Base-by-base conservation (phyloP, 768 basidiomycete genomes). In the Tricholoma matsutake region DNA sequence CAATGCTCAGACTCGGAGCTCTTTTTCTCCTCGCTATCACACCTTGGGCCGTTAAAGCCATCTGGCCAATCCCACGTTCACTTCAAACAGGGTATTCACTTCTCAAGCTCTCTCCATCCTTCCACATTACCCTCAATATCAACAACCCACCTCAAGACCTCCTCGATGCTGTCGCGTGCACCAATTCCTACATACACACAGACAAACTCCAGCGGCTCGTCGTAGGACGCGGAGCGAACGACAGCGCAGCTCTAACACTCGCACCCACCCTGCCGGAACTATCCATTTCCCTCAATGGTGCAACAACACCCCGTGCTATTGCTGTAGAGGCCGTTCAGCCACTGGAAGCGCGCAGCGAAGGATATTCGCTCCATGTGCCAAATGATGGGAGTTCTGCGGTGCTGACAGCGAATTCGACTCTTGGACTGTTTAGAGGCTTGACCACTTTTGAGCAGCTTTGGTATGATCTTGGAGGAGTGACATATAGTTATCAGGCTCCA, bases 381-480 rank as follows among this genome's bases (percentile, higher is more conserved):
- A 64, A 69, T 18, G 78, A 84, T 64, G 87, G 86, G 14, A 74
- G 76, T 0, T 67, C 72, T n/a, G 89, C 86, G 13, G 77, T 69
- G 0, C 70, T 92, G 49, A 76, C 71, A 0, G 87, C 89, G 7
- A 85, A 83, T 63, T 84, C 86, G 53, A 83, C 86, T 0, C 72
- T 92, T 45, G 91, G 91, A 0, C 71, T 92, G 20, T 80, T 86
- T 58, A 75, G 91, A 57, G 92, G 91, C 2, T 71, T 93, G 61
- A 86, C 87, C n/a, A 92, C 89, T 0, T 93, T 94, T 71, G 76
- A 78, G 31, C 87, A 88, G 68, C 73, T 92, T 35, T 88, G 86
- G 79, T 91, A 88, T 66, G 74, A 81, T 60, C 68, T 75, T 31
- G 67, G 71, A 6, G 80, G 76, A 6, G 73, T 72, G 11, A 80